Evolutionary conservation across 208 protist genomes (phyloP).

Genomic region (Herpetomonas tarakana): DNA sequence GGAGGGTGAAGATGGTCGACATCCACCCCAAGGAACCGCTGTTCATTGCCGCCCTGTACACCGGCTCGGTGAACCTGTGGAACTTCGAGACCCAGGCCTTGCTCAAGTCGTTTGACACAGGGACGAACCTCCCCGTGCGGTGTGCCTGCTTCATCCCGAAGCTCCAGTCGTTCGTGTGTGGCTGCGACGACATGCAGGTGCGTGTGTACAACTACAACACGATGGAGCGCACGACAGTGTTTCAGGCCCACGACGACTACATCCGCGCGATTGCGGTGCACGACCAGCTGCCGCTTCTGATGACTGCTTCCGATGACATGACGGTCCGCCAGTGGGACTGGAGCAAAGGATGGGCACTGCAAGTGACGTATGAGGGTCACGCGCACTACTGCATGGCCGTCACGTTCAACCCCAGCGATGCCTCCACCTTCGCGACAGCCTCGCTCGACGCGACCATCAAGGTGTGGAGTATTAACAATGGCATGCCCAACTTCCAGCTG

Average conservation of each 20-base stretch:
- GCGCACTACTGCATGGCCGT: conserved; percentile 98
- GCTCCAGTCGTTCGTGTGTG: conserved; percentile 96
- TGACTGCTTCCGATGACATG: conserved; percentile 98
- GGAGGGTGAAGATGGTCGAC: conserved; percentile 99
- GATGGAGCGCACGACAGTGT: conserved; percentile 96
- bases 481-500: conserved; percentile 95
- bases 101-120: conserved; percentile 97
- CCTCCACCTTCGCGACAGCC: conserved; percentile 97
- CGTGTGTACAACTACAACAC: conserved; percentile 99
- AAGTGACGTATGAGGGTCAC: conserved; percentile 97
- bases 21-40: conserved; percentile 98
- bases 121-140: conserved; percentile 90
- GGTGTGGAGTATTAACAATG: conserved; percentile 93
- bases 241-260: conserved; percentile 97
- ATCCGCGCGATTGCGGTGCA: conserved; percentile 97
- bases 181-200: conserved; percentile 94
- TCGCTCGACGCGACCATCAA: conserved; percentile 98
- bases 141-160: conserved; percentile 95
- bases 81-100: conserved; percentile 96
- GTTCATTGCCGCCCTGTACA: conserved; percentile 94
- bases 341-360: conserved; percentile 94
- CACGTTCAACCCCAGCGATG: conserved; percentile 98
- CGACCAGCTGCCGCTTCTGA: conserved; percentile 94
- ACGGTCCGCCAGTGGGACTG: conserved; percentile 98
- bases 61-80: conserved; percentile 95